Percentiles rank a stretch among this genome's conserved stretches.
These are phyloP conservation scores for Stipa capillata DNA, from an alignment of 176 grass and related monocot species.

Conservation along the genomic window DNA sequence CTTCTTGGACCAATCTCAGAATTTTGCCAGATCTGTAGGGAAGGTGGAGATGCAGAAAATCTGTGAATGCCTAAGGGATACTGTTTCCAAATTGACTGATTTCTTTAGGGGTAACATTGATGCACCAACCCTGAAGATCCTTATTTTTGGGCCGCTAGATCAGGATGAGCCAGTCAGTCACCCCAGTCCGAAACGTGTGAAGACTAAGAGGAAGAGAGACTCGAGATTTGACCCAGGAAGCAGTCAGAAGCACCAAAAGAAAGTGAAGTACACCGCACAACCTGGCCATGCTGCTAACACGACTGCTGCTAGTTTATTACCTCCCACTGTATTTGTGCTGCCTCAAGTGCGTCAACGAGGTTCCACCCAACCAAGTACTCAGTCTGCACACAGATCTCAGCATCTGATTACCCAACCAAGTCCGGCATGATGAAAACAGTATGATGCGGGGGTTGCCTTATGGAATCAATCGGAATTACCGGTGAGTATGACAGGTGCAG, in stretches of 20 bases:
- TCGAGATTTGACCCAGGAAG: not conserved
- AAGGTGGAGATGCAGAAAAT: constrained; percentile 54
- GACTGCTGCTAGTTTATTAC: not conserved
- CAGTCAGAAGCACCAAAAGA: constrained; percentile 17
- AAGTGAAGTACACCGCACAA: not conserved
- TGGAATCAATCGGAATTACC: not conserved
- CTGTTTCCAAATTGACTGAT: constrained; percentile 34
- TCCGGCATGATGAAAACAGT: not conserved
- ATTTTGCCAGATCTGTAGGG: constrained; percentile 75
- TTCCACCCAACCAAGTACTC: not conserved
- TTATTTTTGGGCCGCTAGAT: constrained; percentile 38
- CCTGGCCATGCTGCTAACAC: not conserved
- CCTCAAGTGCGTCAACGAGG: not conserved
- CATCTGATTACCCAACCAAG: not conserved
- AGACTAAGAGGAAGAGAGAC: constrained; percentile 11
- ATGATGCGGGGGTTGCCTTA: constrained; percentile 13
- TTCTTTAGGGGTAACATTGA: constrained; percentile 55
- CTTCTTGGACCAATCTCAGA: constrained; percentile 72
- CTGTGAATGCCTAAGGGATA: constrained; percentile 33
- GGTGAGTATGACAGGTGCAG: constrained; percentile 8
- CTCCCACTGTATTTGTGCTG: not conserved
- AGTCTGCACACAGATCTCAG: not conserved
- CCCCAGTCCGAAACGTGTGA: not conserved
- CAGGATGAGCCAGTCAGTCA: not conserved
- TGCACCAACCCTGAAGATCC: constrained; percentile 33